Conservation (phyloP, 768 basidiomycete genomes). For the Lepiota brunneoincarnata region DNA sequence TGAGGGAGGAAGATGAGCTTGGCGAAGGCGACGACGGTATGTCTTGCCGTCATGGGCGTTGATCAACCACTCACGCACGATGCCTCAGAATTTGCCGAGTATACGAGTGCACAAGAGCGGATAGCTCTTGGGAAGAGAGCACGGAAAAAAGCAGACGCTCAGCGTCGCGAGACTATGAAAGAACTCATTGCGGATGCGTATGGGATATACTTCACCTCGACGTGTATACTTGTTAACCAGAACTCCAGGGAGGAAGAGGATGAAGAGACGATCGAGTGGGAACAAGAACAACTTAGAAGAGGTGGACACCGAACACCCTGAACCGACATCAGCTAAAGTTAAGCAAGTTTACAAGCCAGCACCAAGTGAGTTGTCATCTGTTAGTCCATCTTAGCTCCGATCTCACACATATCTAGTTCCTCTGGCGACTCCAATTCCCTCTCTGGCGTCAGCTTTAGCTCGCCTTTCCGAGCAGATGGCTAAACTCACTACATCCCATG, state of each 20-base stretch:
- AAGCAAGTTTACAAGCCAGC: conserved; percentile 70
- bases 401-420: conserved; percentile 52
- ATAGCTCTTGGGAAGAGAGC: conserved; percentile 86
- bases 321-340: conserved; percentile 30
- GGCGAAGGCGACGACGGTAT: conserved; percentile 88
- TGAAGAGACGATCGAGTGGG: conserved; percentile 85
- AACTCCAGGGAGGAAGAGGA: conserved; percentile 68
- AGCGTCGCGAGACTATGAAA: conserved; percentile 66
- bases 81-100: conserved; percentile 75
- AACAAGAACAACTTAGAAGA: conserved; percentile 76
- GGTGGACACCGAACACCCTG: conserved; percentile 56
- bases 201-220: conserved; percentile 23
- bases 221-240: neutral
- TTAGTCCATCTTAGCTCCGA: conserved; percentile 11
- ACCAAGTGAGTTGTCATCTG: conserved; percentile 48
- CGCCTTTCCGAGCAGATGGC: conserved; percentile 60
- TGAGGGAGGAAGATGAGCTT: conserved; percentile 85
- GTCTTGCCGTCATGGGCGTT: conserved; percentile 16
- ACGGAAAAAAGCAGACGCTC: conserved; percentile 64
- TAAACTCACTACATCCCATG: conserved; percentile 66
- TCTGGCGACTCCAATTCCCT: conserved; percentile 56
- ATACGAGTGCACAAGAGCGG: conserved; percentile 82
- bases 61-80: neutral
- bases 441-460: conserved; percentile 55
- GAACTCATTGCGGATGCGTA: conserved; percentile 84